phyloP scores from a whole-genome alignment of 73 alveolate genomes.

The Tetrahymena thermophila region DNA sequence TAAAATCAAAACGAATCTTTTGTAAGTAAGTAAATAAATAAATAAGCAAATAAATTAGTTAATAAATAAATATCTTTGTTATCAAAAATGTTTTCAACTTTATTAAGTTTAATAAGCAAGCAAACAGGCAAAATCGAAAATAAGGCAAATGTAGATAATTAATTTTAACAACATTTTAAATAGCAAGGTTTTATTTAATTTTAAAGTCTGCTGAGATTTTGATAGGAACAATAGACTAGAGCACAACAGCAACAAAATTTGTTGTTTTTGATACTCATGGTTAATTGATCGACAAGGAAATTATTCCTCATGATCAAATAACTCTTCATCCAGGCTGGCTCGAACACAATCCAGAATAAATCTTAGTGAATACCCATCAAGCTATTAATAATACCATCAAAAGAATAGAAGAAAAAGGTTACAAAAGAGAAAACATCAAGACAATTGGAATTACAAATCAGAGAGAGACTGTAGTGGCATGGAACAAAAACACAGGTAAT shows the following conservation, averaged over 20 bases:
- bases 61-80: not conserved
- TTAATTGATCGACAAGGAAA: not conserved
- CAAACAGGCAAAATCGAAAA: not conserved
- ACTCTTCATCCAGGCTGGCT: constrained; percentile 72
- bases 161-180: too few species aligned
- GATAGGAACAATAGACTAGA: not conserved
- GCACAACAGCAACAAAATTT: not conserved
- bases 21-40: too few species aligned
- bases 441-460: constrained; percentile 69
- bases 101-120: not conserved
- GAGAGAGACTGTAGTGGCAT: constrained; percentile 79
- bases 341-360: constrained; percentile 74
- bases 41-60: too few species aligned
- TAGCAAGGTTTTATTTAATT: not conserved
- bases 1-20: not conserved
- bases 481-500: constrained; percentile 55
- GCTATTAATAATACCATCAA: constrained; percentile 25
- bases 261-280: not conserved
- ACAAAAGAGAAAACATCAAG: not conserved
- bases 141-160: not conserved
- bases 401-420: constrained; percentile 23
- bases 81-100: not conserved
- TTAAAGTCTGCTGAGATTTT: not conserved
- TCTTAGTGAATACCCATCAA: constrained; percentile 27
- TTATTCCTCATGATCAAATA: constrained; percentile 48